Conservation (phyloP, 768 basidiomycete genomes). For the Amanita pallidorosea region DNA sequence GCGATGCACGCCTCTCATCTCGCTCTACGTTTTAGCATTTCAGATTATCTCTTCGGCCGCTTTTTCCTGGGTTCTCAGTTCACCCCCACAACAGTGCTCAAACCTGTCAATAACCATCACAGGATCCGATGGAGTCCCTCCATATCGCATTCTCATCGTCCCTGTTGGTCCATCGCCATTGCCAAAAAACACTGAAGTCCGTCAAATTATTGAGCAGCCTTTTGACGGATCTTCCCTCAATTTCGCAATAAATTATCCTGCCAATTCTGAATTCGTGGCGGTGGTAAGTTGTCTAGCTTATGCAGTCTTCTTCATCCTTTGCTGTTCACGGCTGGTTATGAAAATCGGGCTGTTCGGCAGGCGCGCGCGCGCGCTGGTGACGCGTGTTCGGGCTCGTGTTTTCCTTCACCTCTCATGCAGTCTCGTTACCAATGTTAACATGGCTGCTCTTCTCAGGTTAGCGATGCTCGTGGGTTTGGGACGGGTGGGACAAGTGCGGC, state of each 20-base stretch:
- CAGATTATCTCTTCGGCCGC: constrained; percentile 20
- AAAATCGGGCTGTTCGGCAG: no score
- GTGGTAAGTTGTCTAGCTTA: neutral
- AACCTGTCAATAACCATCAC: constrained; percentile 46
- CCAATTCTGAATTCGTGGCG: constrained; percentile 61
- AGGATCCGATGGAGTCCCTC: constrained; percentile 49
- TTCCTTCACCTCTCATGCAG: no score
- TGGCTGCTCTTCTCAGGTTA: constrained; percentile 15
- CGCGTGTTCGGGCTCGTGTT: no score
- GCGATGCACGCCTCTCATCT: constrained; percentile 7
- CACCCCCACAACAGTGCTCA: constrained; percentile 51
- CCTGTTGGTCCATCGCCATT: constrained; percentile 58
- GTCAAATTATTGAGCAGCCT: constrained; percentile 42
- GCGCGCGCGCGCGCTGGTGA: no score
- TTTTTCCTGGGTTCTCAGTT: constrained; percentile 35
- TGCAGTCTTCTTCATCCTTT: constrained; percentile 3
- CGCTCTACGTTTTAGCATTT: constrained; percentile 12
- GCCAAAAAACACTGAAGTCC: constrained; percentile 48
- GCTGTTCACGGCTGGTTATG: neutral
- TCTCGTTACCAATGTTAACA: neutral
- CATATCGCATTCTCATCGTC: constrained; percentile 55
- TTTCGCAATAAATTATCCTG: constrained; percentile 56
- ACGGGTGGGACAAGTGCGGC: constrained; percentile 66
- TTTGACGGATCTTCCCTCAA: constrained; percentile 34
- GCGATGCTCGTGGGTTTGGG: constrained; percentile 38